Evolutionary conservation across 805 yeast genomes (phyloP), one percentile per base, ranked within the genome.

Genomic region (Cephaloascus albidus): DNA sequence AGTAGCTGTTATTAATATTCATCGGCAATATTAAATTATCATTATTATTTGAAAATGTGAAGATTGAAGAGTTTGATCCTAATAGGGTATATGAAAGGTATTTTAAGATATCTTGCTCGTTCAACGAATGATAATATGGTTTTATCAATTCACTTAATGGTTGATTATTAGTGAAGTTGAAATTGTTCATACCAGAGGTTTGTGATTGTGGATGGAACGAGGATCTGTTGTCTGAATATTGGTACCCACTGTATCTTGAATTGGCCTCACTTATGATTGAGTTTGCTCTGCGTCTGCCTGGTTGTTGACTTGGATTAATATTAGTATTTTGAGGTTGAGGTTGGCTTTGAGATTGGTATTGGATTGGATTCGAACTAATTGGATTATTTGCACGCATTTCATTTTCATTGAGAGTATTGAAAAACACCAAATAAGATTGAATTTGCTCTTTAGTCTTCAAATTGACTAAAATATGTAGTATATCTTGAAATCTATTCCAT

Each of bases 31-130:
- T 52, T 18, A 63, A 50, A 4, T 63, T 56, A 18, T 46, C 41
- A 1, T 45, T 44, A 16, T 58, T 59, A 5, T 52, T 49, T 15
- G 55, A 54, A 40, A 77, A 65, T 1, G 76, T 68, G 37, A 81
- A 68, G 41, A 78, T 44, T 26, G 68, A 70, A 3, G 86, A 76
- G 20, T 81, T 81, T 2, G 78, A 67, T 0, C 86, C 88, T n/a
- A 74, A 52, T 35, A 82, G 51, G 0, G 82, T 68, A 45, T 70
- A 81, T 4, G 74, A 65, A 3, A 80, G 58, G 45, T 63, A 66
- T 33, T 63, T 58, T 35, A 77, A 39, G 3, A 80, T 65, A 2
- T 64, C 70, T 4, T 49, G 47, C 33, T 70, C 76, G 3, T 61
- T 44, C 2, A 66, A 31, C 16, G 33, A 31, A 8, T 31, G 6